Evolutionary conservation across 805 yeast genomes (phyloP).

Genomic region (Wickerhamomyces queroliae): DNA sequence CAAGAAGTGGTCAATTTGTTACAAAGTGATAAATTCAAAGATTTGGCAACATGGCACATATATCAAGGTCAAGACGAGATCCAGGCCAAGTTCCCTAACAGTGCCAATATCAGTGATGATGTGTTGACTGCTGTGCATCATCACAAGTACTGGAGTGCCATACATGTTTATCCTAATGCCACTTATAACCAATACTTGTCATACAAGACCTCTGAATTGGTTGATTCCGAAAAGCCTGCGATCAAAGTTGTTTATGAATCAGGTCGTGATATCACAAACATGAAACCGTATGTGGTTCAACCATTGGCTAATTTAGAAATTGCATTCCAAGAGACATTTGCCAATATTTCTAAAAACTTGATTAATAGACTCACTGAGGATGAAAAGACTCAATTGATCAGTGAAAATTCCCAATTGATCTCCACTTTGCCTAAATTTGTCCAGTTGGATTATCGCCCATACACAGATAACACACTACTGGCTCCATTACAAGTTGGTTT

Average conservation of each 20-base stretch:
- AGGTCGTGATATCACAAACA: slow-evolving; percentile 53
- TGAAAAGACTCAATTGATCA: slow-evolving; percentile 19
- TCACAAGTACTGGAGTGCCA: slow-evolving; percentile 58
- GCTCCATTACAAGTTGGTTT: slow-evolving; percentile 77
- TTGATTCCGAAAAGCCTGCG: slow-evolving; percentile 29
- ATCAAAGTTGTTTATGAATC: slow-evolving; percentile 49
- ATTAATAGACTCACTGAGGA: slow-evolving; percentile 3
- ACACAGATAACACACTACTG: slow-evolving; percentile 39
- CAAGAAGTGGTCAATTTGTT: slow-evolving; percentile 32
- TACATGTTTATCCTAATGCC: slow-evolving; percentile 47
- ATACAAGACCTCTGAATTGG: slow-evolving; percentile 19
- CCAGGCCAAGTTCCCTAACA: slow-evolving; percentile 13
- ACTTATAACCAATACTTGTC: slow-evolving; percentile 23
- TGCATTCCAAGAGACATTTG: slow-evolving; percentile 27
- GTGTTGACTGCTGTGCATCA: slow-evolving; percentile 40
- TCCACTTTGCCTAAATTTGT: slow-evolving; percentile 31
- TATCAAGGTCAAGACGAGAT: slow-evolving; percentile 21
- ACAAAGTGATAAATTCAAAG: slow-evolving; percentile 46
- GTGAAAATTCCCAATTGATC: slow-evolving; percentile 16
- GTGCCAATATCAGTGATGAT: slow-evolving; percentile 27
- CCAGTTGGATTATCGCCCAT: slow-evolving; percentile 44
- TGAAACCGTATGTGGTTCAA: slow-evolving; percentile 40
- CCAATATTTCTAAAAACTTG: slow-evolving; percentile 15
- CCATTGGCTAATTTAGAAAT: slow-evolving; percentile 32
- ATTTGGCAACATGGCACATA: slow-evolving; percentile 36